Percentiles rank a stretch among this genome's conserved stretches.
phyloP scores from a whole-genome alignment of 306 rosid species.

The Argentina anserina region DNA sequence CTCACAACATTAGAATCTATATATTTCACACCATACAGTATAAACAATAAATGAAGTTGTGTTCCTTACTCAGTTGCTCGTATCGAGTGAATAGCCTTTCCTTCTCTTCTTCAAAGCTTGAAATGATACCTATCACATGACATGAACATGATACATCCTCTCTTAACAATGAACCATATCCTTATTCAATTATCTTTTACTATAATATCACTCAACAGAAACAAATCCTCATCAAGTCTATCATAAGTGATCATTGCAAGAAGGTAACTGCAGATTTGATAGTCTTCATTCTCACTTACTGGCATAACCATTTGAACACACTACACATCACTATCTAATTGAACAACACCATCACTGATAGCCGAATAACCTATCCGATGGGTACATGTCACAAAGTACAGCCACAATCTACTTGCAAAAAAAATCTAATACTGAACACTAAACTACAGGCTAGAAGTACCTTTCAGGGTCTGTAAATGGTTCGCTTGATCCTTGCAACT shows the following conservation, averaged over 20 bases:
- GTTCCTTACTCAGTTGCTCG: conserved; percentile 82
- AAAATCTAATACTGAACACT: neutral
- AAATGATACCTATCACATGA: conserved; percentile 54
- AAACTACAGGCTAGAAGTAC: conserved; percentile 30
- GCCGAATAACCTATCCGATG: neutral
- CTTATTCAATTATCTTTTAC: neutral
- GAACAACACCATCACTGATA: neutral
- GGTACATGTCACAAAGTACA: neutral
- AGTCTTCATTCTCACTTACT: neutral
- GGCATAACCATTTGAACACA: neutral
- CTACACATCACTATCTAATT: neutral
- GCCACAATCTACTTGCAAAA: neutral
- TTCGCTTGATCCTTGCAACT: conserved; percentile 68
- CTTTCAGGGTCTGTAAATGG: conserved; percentile 76
- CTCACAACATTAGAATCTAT: neutral
- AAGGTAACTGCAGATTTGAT: neutral
- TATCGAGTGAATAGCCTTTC: conserved; percentile 68
- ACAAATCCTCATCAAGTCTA: neutral
- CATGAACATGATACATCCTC: neutral
- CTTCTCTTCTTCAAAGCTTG: conserved; percentile 90
- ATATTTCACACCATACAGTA: neutral
- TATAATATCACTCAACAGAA: neutral
- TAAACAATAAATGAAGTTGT: neutral
- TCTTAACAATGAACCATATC: neutral
- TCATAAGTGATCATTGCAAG: neutral